A percentile compares a stretch with the other conserved stretches of the same genome.
These are phyloP conservation scores for Mucor irregularis DNA, from an alignment of 371 early-diverging fungal genomes.

Conservation along the genomic window DNA sequence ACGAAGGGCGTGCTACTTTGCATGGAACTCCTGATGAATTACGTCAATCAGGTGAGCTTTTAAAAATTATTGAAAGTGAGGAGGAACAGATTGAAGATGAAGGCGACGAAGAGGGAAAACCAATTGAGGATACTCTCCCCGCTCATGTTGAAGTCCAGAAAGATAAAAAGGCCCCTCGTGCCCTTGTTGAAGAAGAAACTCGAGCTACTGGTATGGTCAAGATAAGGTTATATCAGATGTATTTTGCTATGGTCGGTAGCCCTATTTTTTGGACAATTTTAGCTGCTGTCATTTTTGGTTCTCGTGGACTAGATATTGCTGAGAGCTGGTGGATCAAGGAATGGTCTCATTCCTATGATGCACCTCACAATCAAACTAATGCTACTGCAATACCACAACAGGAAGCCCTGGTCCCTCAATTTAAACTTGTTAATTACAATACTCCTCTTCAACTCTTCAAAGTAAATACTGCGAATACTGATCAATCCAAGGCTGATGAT, in stretches of 20 bases:
- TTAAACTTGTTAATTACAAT: constrained; percentile 14
- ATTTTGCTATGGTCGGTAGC: constrained; percentile 50
- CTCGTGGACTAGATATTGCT: constrained; percentile 50
- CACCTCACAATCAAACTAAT: not conserved
- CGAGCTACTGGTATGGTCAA: constrained; percentile 59
- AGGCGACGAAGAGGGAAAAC: constrained; percentile 21
- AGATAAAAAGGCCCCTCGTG: constrained; percentile 22
- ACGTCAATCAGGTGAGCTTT: constrained; percentile 44
- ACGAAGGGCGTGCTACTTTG: constrained; percentile 54
- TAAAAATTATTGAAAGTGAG: constrained; percentile 41
- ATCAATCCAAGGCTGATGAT: constrained; percentile 25
- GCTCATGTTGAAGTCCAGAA: not conserved
- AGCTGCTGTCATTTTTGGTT: constrained; percentile 34
- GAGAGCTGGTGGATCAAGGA: constrained; percentile 60
- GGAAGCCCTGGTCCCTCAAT: constrained; percentile 18
- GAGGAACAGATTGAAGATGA: constrained; percentile 21
- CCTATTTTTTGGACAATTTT: constrained; percentile 52
- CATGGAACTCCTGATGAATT: constrained; percentile 51
- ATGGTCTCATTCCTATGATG: constrained; percentile 50
- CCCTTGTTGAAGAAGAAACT: constrained; percentile 40
- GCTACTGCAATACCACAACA: constrained; percentile 1
- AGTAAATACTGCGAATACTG: too few species aligned
- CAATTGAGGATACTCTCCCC: constrained; percentile 22
- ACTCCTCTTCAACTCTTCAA: too few species aligned
- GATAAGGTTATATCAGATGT: constrained; percentile 47